Conservation (phyloP, 2,329 filamentous ascomycete species). For the Neurospora sp. region DNA sequence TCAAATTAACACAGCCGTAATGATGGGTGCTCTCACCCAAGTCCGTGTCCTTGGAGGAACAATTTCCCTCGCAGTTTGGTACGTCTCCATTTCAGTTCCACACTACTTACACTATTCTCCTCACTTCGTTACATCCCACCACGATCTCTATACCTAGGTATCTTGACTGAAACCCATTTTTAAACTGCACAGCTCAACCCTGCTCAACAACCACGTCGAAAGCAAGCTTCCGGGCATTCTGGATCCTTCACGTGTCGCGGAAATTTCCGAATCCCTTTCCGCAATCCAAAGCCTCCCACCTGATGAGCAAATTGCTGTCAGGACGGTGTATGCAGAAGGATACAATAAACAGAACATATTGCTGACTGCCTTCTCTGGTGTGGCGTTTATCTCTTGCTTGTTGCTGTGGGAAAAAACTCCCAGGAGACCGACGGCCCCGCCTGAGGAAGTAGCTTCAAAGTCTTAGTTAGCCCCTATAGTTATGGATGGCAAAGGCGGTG, state of each 20-base stretch:
- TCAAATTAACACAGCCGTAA: slow-evolving; percentile 18
- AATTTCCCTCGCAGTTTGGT: slow-evolving; percentile 26
- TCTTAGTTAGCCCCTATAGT: not conserved
- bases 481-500: not conserved
- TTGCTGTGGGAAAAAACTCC: not conserved
- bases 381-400: not conserved
- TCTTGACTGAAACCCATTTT: too few relatives aligned
- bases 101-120: too few relatives aligned
- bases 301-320: slow-evolving; percentile 8
- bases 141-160: too few relatives aligned
- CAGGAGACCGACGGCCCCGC: not conserved
- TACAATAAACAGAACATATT: slow-evolving; percentile 8
- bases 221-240: not conserved
- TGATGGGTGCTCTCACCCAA: slow-evolving; percentile 28
- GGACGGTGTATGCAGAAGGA: slow-evolving; percentile 5
- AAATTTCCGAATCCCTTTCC: slow-evolving; percentile 4
- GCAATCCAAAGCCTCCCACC: slow-evolving; percentile 7
- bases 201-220: slow-evolving; percentile 7
- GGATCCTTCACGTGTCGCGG: not conserved
- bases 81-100: not conserved
- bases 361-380: not conserved
- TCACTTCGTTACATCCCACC: too few relatives aligned
- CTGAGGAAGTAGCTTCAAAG: not conserved
- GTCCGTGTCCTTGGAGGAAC: slow-evolving; percentile 29
- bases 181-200: slow-evolving; percentile 11